Conservation (phyloP, 257 asterid genomes). For the Avicennia marina region DNA sequence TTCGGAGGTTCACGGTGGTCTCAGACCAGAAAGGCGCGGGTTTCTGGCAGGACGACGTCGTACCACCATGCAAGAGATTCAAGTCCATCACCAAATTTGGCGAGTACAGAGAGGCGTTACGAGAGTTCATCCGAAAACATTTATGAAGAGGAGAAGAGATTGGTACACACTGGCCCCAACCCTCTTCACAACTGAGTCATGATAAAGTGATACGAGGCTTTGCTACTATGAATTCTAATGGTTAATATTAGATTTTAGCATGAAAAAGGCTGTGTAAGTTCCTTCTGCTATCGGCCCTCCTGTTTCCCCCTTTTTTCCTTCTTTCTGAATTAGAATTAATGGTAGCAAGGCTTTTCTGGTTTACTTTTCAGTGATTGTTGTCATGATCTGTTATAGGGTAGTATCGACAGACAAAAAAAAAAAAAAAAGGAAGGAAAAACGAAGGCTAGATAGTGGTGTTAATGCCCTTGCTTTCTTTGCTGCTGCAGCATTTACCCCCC, state of each 20-base stretch:
- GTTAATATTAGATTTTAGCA: conserved; percentile 15
- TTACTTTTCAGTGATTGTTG: conserved; percentile 21
- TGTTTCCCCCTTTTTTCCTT: neutral
- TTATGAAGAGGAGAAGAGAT: conserved; percentile 55
- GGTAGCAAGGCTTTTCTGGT: conserved; percentile 40
- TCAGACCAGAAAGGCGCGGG: conserved; percentile 35
- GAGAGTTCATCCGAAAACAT: too few relatives aligned
- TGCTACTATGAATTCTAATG: conserved; percentile 57
- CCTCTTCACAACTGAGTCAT: conserved; percentile 66
- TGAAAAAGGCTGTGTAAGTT: conserved; percentile 21
- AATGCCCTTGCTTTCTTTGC: too few relatives aligned
- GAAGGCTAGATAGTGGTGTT: too few relatives aligned
- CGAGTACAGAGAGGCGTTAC: too few relatives aligned
- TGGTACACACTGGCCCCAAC: conserved; percentile 78
- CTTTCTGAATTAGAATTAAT: conserved; percentile 41
- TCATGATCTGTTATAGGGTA: too few relatives aligned
- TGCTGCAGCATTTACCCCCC: too few relatives aligned
- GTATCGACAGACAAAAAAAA: too few relatives aligned
- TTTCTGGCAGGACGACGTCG: too few relatives aligned
- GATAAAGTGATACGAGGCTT: conserved; percentile 19
- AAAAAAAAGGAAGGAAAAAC: too few relatives aligned
- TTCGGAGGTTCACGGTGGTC: conserved; percentile 21
- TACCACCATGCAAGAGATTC: too few relatives aligned
- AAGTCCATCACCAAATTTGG: too few relatives aligned
- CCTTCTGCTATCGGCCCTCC: conserved; percentile 10